Percentiles rank a stretch among this genome's conserved stretches.
Evolutionary conservation across 2,329 filamentous ascomycete genomes (phyloP).

Genomic region (Onygenales sp.): DNA sequence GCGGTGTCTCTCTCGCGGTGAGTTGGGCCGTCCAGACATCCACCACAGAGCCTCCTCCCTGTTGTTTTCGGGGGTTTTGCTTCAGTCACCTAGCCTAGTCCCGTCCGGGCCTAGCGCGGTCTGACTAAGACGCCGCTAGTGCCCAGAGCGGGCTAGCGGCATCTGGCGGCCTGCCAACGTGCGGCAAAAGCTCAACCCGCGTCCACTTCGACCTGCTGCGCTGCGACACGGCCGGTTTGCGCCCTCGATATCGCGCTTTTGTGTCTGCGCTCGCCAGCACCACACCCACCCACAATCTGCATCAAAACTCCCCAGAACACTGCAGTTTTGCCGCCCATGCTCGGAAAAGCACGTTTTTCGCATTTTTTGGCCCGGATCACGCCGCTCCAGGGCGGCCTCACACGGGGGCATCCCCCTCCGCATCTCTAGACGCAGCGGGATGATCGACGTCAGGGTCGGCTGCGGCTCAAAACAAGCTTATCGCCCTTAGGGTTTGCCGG

Average conservation of each 20-base stretch:
- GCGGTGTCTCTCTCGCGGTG: background rate
- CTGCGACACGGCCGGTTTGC: background rate
- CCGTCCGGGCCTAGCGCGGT: background rate
- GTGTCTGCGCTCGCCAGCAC: too few relatives aligned
- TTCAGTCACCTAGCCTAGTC: constrained; percentile 4
- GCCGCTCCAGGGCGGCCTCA: background rate
- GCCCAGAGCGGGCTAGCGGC: constrained; percentile 2
- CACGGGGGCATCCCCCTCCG: background rate
- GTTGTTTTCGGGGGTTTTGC: constrained; percentile 2
- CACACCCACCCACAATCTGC: too few relatives aligned
- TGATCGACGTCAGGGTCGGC: constrained; percentile 10
- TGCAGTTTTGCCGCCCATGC: too few relatives aligned
- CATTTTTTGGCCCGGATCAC: too few relatives aligned
- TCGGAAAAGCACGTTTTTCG: background rate
- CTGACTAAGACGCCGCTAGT: background rate
- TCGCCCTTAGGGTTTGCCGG: constrained; percentile 22
- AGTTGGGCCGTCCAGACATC: background rate
- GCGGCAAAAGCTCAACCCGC: background rate
- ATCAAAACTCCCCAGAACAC: too few relatives aligned
- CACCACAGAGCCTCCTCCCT: constrained; percentile 1
- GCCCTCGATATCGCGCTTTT: background rate
- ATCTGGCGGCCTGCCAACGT: background rate
- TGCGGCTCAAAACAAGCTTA: constrained; percentile 20
- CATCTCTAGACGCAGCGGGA: background rate
- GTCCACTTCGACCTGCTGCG: too few relatives aligned